These are phyloP conservation scores for Parietaria judaica DNA, from an alignment of 306 rosid genomes.

Conservation along the genomic window DNA sequence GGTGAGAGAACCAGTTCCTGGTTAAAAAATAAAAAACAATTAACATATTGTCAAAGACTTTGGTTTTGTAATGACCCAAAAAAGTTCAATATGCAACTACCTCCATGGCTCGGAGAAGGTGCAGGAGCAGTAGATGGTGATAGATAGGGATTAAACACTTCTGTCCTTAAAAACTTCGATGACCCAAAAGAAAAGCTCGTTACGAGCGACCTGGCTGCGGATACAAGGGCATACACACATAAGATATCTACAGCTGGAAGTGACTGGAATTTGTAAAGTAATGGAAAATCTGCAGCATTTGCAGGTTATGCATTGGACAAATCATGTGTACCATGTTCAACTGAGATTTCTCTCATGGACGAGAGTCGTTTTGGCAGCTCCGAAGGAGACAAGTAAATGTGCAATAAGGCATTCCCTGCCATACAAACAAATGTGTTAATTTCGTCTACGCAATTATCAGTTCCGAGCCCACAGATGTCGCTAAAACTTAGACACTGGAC, in stretches of 20 bases:
- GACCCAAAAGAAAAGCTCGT: constrained; percentile 36
- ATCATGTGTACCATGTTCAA: constrained; percentile 31
- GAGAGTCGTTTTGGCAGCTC: constrained; percentile 29
- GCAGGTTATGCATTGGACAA: not conserved
- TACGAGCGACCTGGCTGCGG: constrained; percentile 52
- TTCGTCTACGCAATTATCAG: not conserved
- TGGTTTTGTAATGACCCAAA: not conserved
- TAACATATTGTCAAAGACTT: constrained; percentile 12
- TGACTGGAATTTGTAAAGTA: constrained; percentile 8
- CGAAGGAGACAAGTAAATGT: constrained; percentile 35
- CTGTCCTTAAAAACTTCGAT: constrained; percentile 23
- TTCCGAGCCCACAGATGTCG: not conserved
- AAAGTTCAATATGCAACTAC: constrained; percentile 20
- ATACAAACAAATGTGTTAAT: constrained; percentile 4
- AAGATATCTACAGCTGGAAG: constrained; percentile 7
- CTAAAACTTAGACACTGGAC: not conserved
- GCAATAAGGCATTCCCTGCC: constrained; percentile 36
- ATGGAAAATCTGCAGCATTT: not conserved
- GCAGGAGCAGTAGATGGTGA: constrained; percentile 38
- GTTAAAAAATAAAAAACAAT: constrained; percentile 18
- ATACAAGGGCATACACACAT: constrained; percentile 10
- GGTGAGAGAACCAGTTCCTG: constrained; percentile 38
- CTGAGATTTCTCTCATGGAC: constrained; percentile 27
- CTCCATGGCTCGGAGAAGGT: constrained; percentile 52
- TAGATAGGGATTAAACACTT: constrained; percentile 31